These are phyloP conservation scores for Boletus fagicola DNA, from an alignment of 768 basidiomycete species.

Conservation along the genomic window DNA sequence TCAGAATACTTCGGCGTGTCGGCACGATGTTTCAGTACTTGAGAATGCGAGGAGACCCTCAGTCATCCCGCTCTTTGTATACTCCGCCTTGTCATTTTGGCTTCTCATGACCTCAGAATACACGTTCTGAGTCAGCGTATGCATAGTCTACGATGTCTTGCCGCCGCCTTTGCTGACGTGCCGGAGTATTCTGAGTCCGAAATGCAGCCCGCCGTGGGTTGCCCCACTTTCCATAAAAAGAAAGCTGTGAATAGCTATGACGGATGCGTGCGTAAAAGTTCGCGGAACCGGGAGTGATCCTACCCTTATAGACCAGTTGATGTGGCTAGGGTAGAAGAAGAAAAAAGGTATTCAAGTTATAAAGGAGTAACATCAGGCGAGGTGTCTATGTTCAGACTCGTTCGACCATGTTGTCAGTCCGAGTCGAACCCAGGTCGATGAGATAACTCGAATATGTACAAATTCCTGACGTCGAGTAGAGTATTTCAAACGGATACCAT, in stretches of 20 bases:
- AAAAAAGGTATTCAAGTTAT: background rate
- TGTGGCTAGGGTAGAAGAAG: background rate
- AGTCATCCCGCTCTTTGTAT: background rate
- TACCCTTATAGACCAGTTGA: background rate
- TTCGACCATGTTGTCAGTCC: background rate
- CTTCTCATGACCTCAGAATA: background rate
- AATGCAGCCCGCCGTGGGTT: background rate
- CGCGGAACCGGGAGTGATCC: background rate
- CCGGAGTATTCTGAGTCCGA: background rate
- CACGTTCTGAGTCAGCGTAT: background rate
- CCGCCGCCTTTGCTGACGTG: background rate
- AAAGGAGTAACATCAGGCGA: too few species aligned
- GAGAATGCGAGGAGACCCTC: background rate
- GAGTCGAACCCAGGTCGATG: background rate
- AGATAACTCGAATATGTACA: too few species aligned
- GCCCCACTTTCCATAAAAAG: background rate
- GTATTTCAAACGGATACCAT: background rate
- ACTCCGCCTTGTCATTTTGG: background rate
- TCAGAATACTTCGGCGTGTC: too few species aligned
- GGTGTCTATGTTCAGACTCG: background rate
- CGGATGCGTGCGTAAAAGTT: background rate
- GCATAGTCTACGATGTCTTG: background rate
- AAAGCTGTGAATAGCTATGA: background rate
- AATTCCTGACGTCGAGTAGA: background rate
- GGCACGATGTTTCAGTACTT: background rate